Evolutionary conservation across 2,329 filamentous ascomycete species (phyloP).

Genomic region (Onygena corvina): DNA sequence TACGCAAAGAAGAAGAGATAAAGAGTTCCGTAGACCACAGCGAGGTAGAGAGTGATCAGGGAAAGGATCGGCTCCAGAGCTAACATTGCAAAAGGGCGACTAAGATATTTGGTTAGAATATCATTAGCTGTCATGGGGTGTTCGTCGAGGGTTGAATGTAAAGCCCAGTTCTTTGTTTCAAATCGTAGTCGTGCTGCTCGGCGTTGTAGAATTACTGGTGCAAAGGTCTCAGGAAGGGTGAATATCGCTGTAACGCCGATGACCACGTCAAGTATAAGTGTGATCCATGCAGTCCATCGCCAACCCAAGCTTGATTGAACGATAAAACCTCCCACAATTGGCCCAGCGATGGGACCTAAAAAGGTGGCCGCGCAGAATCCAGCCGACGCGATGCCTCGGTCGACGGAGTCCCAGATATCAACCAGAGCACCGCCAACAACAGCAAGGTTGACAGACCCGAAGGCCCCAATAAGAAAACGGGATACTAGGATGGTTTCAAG

Average conservation of each 20-base stretch:
- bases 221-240: slow-evolving; percentile 43
- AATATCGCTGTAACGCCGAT: slow-evolving; percentile 35
- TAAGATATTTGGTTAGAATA: slow-evolving; percentile 35
- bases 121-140: slow-evolving; percentile 28
- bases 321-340: slow-evolving; percentile 42
- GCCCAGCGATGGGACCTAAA: slow-evolving; percentile 38
- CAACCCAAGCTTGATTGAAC: slow-evolving; percentile 41
- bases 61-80: slow-evolving; percentile 39
- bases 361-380: slow-evolving; percentile 39
- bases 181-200: slow-evolving; percentile 39
- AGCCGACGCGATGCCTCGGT: slow-evolving; percentile 37
- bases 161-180: slow-evolving; percentile 38
- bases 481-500: slow-evolving; percentile 43
- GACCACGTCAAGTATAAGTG: slow-evolving; percentile 37
- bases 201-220: slow-evolving; percentile 37
- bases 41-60: slow-evolving; percentile 36
- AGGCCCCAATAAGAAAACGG: slow-evolving; percentile 44
- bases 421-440: slow-evolving; percentile 40
- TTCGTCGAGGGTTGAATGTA: slow-evolving; percentile 37
- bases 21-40: slow-evolving; percentile 27
- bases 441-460: slow-evolving; percentile 40
- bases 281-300: slow-evolving; percentile 48
- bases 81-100: slow-evolving; percentile 38
- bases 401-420: slow-evolving; percentile 40
- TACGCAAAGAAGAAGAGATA: slow-evolving; percentile 32